Conservation (phyloP, 768 basidiomycete species). For the Lactarius quietus region DNA sequence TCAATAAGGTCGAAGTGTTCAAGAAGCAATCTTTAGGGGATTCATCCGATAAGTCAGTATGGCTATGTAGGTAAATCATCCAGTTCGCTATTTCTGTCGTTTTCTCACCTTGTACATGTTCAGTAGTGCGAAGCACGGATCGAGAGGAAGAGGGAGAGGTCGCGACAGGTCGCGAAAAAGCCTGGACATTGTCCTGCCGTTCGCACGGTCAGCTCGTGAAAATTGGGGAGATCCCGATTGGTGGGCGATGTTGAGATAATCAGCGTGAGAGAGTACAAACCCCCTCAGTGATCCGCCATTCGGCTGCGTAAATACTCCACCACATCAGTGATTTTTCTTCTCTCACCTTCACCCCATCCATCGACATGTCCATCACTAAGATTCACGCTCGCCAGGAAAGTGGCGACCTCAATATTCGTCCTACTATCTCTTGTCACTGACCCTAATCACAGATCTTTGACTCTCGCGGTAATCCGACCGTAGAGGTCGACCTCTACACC, state of each 20-base stretch:
- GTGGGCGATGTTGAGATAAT: conserved; percentile 34
- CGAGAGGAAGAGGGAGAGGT: not conserved
- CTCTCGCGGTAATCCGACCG: conserved; percentile 97
- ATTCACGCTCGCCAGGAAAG: conserved; percentile 88
- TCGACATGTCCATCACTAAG: conserved; percentile 87
- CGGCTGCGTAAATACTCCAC: conserved; percentile 25
- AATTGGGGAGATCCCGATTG: conserved; percentile 7
- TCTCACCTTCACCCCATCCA: conserved; percentile 27
- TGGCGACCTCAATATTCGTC: conserved; percentile 4
- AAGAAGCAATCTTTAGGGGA: not conserved
- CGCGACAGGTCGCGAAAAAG: not conserved
- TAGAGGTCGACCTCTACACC: conserved; percentile 90
- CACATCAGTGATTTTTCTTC: conserved; percentile 3
- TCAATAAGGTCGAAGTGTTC: not conserved
- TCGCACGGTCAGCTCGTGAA: not conserved
- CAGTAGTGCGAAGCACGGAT: not conserved
- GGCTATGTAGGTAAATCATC: no score
- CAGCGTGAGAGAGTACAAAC: conserved; percentile 37
- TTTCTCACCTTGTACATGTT: no score
- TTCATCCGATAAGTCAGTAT: not conserved
- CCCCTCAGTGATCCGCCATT: conserved; percentile 21
- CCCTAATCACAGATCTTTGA: conserved; percentile 80
- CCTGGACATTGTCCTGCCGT: not conserved
- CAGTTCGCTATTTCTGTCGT: no score
- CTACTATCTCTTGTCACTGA: conserved; percentile 3